Base-by-base conservation (phyloP, 1,284 basidiomycete genomes). In the Xerocomus amazonicus region DNA sequence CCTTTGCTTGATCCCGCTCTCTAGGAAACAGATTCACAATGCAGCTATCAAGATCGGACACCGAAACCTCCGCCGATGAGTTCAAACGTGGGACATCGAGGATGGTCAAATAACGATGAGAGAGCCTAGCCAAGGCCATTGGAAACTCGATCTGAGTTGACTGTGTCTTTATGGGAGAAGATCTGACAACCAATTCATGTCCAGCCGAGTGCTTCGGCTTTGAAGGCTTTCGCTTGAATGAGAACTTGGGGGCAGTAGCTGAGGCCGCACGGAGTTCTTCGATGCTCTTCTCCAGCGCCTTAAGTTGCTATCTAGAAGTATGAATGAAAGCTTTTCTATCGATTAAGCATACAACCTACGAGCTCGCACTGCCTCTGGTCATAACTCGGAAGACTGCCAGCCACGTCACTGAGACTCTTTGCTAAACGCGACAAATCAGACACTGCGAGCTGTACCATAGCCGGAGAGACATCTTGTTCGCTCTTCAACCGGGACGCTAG, bases 331-430 rank as follows among this genome's bases (percentile, higher is more conserved):
- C 12, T 8, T 40, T 38, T 17, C 19, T 9, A 12, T 45, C 29
- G 28, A 40, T 7, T 38, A 9, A 37, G 26, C 14, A 13, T 13
- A 41, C 19, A 28, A 73, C 83, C 52, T 57, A 90, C 89, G 56
- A 72, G 65, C 58, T 87, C 84, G 59, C 77, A 87, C 57, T 81
- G 81, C 51, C 83, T 74, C 60, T 87, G 87, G 65, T 90, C 87
- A 61, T 88, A 90, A 36, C 77, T 71, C 5, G 89, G 85, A 35
- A 92, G 68, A 50, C 74, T 79, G 3, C 75, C 72, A 7, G 78
- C 79, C 6, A 81, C 84, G 59, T 81, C 83, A 1, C 75, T 71
- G 16, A 90, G 72, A 17, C 70, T 72, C 57, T 83, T 87, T 35
- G 78, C 73, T 43, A 87, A 65, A 52, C 75, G 76, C 5, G 79